Evolutionary conservation across 2,329 filamentous ascomycete genomes (phyloP).

Genomic region (Beauveria varroae): DNA sequence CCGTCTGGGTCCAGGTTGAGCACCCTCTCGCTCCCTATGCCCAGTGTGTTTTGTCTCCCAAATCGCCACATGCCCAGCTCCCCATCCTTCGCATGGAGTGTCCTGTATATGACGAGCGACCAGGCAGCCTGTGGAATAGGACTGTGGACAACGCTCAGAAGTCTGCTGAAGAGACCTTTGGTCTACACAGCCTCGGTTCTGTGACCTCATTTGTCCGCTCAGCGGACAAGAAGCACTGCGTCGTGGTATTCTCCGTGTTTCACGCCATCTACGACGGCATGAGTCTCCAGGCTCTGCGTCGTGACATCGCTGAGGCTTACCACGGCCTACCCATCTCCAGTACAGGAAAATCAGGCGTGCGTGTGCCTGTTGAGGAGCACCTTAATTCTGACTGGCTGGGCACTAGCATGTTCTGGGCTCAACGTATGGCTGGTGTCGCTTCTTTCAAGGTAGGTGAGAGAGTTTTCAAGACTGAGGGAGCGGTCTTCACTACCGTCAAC

Average conservation of each 20-base stretch:
- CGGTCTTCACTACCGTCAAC: background rate
- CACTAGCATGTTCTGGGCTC: conserved; percentile 12
- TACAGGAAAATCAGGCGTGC: conserved; percentile 8
- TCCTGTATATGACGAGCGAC: conserved; percentile 1
- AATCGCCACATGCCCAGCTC: conserved; percentile 1
- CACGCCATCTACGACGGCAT: conserved; percentile 22
- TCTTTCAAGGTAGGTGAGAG: conserved; percentile 4
- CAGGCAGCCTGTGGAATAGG: conserved; percentile 4
- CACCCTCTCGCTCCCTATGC: conserved; percentile 13
- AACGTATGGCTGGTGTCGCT: conserved; percentile 6
- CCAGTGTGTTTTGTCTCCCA: conserved; percentile 11
- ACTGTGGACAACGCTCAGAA: conserved; percentile 8
- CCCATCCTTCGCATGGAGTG: conserved; percentile 5
- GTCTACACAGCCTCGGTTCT: conserved; percentile 8
- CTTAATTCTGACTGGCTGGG: conserved; percentile 12
- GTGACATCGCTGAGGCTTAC: conserved; percentile 8
- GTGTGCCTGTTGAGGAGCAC: conserved; percentile 8
- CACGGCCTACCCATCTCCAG: conserved; percentile 8
- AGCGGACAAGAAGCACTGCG: conserved; percentile 6
- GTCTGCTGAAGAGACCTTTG: conserved; percentile 10
- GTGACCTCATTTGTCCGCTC: conserved; percentile 10
- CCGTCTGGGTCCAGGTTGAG: conserved; percentile 12
- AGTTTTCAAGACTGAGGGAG: background rate
- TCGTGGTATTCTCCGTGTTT: conserved; percentile 26
- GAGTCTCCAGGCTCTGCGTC: conserved; percentile 4